Conservation (phyloP, 2,329 filamentous ascomycete genomes). For the Colletotrichum echinochloae region DNA sequence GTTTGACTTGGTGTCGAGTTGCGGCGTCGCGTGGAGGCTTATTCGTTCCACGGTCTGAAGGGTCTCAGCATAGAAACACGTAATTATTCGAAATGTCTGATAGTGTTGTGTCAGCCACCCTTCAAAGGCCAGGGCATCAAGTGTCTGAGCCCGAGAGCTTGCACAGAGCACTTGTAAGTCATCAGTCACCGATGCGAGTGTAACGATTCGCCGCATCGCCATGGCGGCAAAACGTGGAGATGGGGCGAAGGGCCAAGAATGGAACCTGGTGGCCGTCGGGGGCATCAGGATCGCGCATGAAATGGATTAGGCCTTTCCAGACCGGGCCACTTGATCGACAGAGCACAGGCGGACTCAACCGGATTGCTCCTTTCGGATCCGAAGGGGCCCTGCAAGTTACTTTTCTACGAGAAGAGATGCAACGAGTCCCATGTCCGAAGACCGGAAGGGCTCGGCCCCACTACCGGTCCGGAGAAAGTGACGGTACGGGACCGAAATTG, state of each 20-base stretch:
- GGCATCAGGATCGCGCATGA: conserved; percentile 31
- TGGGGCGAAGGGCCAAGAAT: conserved; percentile 1
- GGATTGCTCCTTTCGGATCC: conserved; percentile 1
- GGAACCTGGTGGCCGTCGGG: neutral
- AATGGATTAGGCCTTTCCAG: neutral
- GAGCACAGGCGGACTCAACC: neutral
- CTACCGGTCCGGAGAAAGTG: conserved; percentile 11
- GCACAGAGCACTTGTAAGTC: neutral
- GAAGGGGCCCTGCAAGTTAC: neutral
- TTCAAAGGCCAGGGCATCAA: neutral
- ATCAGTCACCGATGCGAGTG: conserved; percentile 27
- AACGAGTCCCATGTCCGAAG: conserved; percentile 10
- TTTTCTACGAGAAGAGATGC: neutral
- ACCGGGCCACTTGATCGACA: conserved; percentile 13
- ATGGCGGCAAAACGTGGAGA: neutral
- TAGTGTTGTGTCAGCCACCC: neutral
- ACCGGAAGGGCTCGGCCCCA: conserved; percentile 30
- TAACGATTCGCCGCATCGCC: conserved; percentile 6
- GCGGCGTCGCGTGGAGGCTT: conserved; percentile 5
- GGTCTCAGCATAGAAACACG: conserved; percentile 6
- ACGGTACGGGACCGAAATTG: neutral
- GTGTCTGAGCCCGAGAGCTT: neutral
- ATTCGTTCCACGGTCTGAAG: neutral
- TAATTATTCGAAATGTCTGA: conserved; percentile 32
- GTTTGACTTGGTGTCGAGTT: conserved; percentile 23